Evolutionary conservation across 192 early-diverging fungal genomes (phyloP), one percentile per base, ranked within the genome.

Genomic region (Backusella circina): DNA sequence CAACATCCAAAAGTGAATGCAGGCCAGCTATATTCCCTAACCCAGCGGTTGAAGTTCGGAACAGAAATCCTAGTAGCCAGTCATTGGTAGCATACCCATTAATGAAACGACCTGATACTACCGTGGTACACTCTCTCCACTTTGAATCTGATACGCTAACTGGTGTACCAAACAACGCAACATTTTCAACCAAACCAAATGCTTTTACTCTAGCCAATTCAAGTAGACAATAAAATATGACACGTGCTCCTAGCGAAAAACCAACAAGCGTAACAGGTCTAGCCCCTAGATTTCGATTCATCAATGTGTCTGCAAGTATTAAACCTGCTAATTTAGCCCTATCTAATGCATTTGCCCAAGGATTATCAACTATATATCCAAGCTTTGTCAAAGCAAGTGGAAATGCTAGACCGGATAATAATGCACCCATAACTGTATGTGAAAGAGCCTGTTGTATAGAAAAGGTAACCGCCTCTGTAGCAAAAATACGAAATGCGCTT

Each of bases 81-180:
- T 98, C 97, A 77, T 94, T 95, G 26, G 88, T 86, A 26, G 90
- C 85, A 81, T 97, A 97, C 0, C 95, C 95, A 81, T 96, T 98
- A 47, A 97, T 89, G 78, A 98, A 90, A 44, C 93, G 88, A 5
- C 95, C 95, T 5, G 91, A 86, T 5, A 97, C 93, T 2, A 94
- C 94, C 38, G 90, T 88, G 5, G 91, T 79, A 12, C 91, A 91
- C 47, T 86, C 86, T 33, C 89, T 87, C 97, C 95, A 97, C 77
- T 98, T 91, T 7, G 88, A 84, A 44, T 86, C 87, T 1, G 92
- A 88, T 13, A 92, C 92, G 73, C 93, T 92, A 0, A 96, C 91
- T 18, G 97, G 97, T 0, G 91, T 88, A 32, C 97, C 97, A 88
- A 98, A 95, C 6, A 98, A 65, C 71, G 91, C 93, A 5, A 91